Evolutionary conservation across 1,284 basidiomycete species (phyloP), one percentile per base, ranked within the genome.

Genomic region (Trametes sp.): DNA sequence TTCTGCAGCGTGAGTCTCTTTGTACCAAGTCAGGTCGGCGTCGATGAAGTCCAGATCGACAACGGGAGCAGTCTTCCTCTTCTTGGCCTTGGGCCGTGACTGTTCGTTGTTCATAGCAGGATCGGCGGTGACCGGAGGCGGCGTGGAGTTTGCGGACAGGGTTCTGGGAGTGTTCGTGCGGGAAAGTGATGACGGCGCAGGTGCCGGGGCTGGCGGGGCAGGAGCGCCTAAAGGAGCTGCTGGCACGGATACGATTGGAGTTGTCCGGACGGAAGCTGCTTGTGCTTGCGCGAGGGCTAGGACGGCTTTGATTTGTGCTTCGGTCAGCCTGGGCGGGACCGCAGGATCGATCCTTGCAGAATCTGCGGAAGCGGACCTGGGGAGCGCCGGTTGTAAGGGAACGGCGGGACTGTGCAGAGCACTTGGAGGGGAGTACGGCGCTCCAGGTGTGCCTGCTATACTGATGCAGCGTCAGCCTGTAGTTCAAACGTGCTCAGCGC

Each of bases 1-100:
- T 4, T 59, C 50, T 5, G 44, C n/a, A 2, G 35, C 11, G 35
- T 57, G 61, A 11, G 48, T 66, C 19, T 59, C 55, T 54, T 66
- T 46, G 53, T 46, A 71, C 68, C 69, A 69, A 19, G 61, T 58
- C 0, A 71, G 56, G 21, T 71, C 70, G 0, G 67, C 68, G 31
- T 62, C 38, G 50, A 71, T 66, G 54, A 70, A 67, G 49, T 68
- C 68, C 10, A 62, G 57, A 13, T 63, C 65, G 14, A 61, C 24
- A 10, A 59, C 7, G 8, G 59, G 16, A 2, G 31, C 31, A 11
- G 55, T 57, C 42, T 59, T 65, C 42, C 55, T 54, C 54, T 56
- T 62, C 56, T 70, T 70, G 21, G 55, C 55, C 29, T 57, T 62
- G 8, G 38, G 54, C 24, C 63, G 61, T 26, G 58, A n/a, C 14